A percentile compares a stretch with the other conserved stretches of the same genome.
phyloP scores from a whole-genome alignment of 1,139 yeast species.

The Wickerhamiella infanticola region DNA sequence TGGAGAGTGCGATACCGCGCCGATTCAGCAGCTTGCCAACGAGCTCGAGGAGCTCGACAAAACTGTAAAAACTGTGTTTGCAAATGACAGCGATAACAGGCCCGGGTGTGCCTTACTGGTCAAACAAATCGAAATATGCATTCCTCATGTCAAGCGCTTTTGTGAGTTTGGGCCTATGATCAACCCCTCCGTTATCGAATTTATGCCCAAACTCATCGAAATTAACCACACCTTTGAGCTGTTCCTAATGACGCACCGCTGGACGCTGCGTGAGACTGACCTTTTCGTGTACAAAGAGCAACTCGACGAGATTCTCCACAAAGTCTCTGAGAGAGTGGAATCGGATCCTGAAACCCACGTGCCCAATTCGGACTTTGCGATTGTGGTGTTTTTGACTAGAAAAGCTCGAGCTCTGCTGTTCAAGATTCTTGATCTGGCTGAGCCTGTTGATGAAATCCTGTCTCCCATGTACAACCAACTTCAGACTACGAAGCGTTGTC shows the following conservation, averaged over 20 bases:
- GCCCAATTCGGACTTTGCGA: neutral
- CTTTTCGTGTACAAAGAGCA: slow-evolving; percentile 65
- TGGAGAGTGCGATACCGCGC: slow-evolving; percentile 14
- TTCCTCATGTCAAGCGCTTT: slow-evolving; percentile 7
- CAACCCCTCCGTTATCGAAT: slow-evolving; percentile 34
- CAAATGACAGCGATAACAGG: neutral
- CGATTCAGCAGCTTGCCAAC: slow-evolving; percentile 24
- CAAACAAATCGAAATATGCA: slow-evolving; percentile 9
- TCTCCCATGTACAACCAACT: slow-evolving; percentile 89
- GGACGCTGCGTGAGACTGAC: slow-evolving; percentile 95
- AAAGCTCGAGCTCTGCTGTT: slow-evolving; percentile 82
- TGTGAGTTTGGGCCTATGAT: slow-evolving; percentile 6
- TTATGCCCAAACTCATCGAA: slow-evolving; percentile 40
- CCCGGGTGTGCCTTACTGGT: neutral
- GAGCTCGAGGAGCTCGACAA: slow-evolving; percentile 29
- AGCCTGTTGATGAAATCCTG: slow-evolving; percentile 86
- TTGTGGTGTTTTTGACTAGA: slow-evolving; percentile 44
- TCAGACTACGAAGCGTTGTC: slow-evolving; percentile 76
- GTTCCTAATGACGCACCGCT: slow-evolving; percentile 74
- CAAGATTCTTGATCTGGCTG: slow-evolving; percentile 76
- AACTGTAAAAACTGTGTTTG: slow-evolving; percentile 25
- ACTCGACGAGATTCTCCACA: slow-evolving; percentile 37
- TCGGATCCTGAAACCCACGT: slow-evolving; percentile 4
- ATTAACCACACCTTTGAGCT: slow-evolving; percentile 65
- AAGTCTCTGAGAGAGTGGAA: slow-evolving; percentile 3